Evolutionary conservation across 2,329 filamentous ascomycete species (phyloP), one percentile per base, ranked within the genome.

Genomic region (Colletotrichum echinochloae): DNA sequence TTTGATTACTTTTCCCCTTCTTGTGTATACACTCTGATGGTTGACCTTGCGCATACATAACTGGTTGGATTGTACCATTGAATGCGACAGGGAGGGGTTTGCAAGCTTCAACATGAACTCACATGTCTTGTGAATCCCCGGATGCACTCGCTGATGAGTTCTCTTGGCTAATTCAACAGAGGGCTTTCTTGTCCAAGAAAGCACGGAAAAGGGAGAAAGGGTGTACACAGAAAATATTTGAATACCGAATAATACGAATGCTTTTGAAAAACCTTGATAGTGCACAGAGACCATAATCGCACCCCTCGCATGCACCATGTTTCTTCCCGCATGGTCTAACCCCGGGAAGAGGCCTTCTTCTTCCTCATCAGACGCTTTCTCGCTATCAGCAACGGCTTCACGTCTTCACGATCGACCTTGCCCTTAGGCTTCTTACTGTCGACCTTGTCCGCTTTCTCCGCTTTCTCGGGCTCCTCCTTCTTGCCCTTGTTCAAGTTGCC

Each of bases 301-400:
- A 39, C 30, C 26, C 35, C 48, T 39, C 28, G 5, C 23, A 28
- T n/a, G 51, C 30, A 41, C 28, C 18, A n/a, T 61, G 9, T n/a
- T 9, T 28, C 16, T 16, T 20, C 23, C n/a, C 12, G n/a, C 33
- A n/a, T 39, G 33, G 41, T 60, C 49, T 77, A 79, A 39, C 77
- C 78, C 59, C 83, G 81, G 14, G 76, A 73, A 20, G 79, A 75
- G 7, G 83, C 81, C 83, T 89, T 90, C 82, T 91, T 92, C 81
- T 92, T 92, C 70, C 94, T 89, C 85, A 92, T 88, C 83, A 92
- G 89, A 73, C 94, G 87, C 85, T 97, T 98, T 80, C 93, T 91
- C 59, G 90, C 91, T 80, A 97, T 97, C 77, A 98, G 93, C 77
- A 90, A 91, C 77, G 94, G 93, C 76, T 88, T 82, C 76, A 88